phyloP scores from a whole-genome alignment of 495 filamentous ascomycete species.

The Podospora fimiseda region DNA sequence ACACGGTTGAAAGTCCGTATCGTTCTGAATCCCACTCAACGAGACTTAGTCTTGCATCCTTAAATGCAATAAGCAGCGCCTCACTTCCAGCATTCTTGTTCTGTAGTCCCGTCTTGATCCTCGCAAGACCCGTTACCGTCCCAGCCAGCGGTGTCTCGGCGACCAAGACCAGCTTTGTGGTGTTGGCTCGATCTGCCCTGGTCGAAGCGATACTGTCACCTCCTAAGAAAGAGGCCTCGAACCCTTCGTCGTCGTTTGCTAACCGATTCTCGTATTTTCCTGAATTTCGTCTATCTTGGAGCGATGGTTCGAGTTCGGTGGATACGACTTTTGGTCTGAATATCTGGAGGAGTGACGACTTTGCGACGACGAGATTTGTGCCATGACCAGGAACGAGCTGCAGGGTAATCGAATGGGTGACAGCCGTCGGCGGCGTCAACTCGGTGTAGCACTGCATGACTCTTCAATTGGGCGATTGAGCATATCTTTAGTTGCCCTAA shows the following conservation, averaged over 20 bases:
- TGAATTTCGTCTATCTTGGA: conserved; percentile 17
- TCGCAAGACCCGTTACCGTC: conserved; percentile 72
- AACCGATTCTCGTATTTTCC: conserved; percentile 36
- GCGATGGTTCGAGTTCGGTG: conserved; percentile 43
- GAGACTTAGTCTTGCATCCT: conserved; percentile 86
- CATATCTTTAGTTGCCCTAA: conserved; percentile 20
- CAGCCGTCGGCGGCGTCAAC: conserved; percentile 83
- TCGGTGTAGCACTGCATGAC: conserved; percentile 74
- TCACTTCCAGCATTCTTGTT: conserved; percentile 74
- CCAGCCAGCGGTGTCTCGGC: conserved; percentile 77
- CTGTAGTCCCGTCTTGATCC: conserved; percentile 53
- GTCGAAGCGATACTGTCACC: conserved; percentile 44
- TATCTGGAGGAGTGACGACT: conserved; percentile 85
- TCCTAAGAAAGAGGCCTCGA: conserved; percentile 54
- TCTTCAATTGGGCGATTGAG: conserved; percentile 2
- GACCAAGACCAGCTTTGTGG: conserved; percentile 75
- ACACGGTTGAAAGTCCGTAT: conserved; percentile 72
- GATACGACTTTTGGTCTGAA: conserved; percentile 57
- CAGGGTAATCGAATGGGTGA: conserved; percentile 77
- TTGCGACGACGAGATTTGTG: conserved; percentile 80
- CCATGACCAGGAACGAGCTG: conserved; percentile 69
- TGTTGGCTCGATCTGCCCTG: conserved; percentile 51
- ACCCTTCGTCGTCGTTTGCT: conserved; percentile 52
- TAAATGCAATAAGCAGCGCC: conserved; percentile 73
- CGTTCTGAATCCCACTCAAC: conserved; percentile 89